Percentiles rank a stretch among this genome's conserved stretches.
These are phyloP conservation scores for Aspergillus biplanus DNA, from an alignment of 495 filamentous ascomycete species.

Conservation along the genomic window DNA sequence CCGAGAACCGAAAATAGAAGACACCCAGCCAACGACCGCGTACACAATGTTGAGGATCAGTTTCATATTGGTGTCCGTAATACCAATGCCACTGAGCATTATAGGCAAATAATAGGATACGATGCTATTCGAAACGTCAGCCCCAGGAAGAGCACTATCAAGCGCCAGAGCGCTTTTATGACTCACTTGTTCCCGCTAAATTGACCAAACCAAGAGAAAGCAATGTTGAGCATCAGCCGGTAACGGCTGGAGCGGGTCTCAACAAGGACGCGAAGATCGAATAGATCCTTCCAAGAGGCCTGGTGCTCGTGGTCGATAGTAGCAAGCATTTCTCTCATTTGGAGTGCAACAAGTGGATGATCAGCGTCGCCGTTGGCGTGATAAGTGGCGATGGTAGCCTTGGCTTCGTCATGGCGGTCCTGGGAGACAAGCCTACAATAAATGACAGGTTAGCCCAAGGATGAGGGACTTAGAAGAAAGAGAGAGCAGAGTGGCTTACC, in stretches of 20 bases:
- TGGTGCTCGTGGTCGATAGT: slow-evolving; percentile 48
- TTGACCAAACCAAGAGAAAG: slow-evolving; percentile 59
- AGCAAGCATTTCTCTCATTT: slow-evolving; percentile 61
- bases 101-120: slow-evolving; percentile 45
- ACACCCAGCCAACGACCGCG: slow-evolving; percentile 62
- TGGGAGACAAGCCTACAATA: slow-evolving; percentile 32
- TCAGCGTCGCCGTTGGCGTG: slow-evolving; percentile 56
- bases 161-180: not conserved
- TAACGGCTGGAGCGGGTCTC: slow-evolving; percentile 59
- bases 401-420: slow-evolving; percentile 56
- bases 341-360: slow-evolving; percentile 56
- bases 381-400: slow-evolving; percentile 52
- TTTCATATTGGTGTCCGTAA: slow-evolving; percentile 50
- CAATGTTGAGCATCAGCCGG: slow-evolving; percentile 60
- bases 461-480: not conserved
- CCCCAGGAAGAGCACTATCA: not conserved
- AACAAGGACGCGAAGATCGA: slow-evolving; percentile 63
- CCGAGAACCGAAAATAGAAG: slow-evolving; percentile 63
- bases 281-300: slow-evolving; percentile 42
- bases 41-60: slow-evolving; percentile 65
- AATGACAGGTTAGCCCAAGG: not conserved
- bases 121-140: slow-evolving; percentile 6
- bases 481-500: slow-evolving; percentile 1
- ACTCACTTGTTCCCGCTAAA: slow-evolving; percentile 40
- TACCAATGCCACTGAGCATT: slow-evolving; percentile 40